These are phyloP conservation scores for Vitis labrusca DNA, from an alignment of 164 flowering plant genomes.

Conservation along the genomic window DNA sequence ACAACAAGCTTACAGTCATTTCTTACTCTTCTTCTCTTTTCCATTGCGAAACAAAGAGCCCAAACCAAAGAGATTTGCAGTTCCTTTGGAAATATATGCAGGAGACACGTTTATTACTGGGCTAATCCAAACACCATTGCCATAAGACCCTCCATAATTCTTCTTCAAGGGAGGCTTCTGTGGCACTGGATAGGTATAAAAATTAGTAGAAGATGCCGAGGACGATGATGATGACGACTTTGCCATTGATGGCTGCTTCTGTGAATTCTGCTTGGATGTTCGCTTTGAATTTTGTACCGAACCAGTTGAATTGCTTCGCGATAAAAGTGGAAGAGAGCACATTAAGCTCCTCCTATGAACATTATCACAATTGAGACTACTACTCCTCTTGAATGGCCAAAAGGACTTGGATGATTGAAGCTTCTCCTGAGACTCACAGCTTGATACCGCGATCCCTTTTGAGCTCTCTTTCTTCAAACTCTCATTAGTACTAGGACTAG, in stretches of 20 bases:
- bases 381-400: constrained; percentile 24
- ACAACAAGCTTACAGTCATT: constrained; percentile 11
- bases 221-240: constrained; percentile 12
- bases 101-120: constrained; percentile 42
- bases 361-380: constrained; percentile 5
- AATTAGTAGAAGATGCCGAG: not conserved
- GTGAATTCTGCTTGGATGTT: constrained; percentile 2
- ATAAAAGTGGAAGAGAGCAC: constrained; percentile 15
- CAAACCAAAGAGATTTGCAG: constrained; percentile 41
- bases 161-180: constrained; percentile 31
- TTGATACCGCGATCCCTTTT: not conserved
- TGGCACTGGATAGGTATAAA: constrained; percentile 11
- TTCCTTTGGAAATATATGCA: constrained; percentile 32
- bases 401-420: constrained; percentile 9
- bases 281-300: constrained; percentile 10
- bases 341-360: constrained; percentile 6
- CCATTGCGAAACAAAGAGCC: constrained; percentile 36
- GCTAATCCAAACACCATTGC: constrained; percentile 28
- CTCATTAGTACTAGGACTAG: not conserved
- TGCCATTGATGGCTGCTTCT: constrained; percentile 18
- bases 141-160: constrained; percentile 23
- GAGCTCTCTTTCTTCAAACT: constrained; percentile 7
- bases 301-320: constrained; percentile 24
- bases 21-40: constrained; percentile 34
- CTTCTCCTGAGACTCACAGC: constrained; percentile 10